Conservation (phyloP, 129 eudicot species). For the Lactuca saligna region DNA sequence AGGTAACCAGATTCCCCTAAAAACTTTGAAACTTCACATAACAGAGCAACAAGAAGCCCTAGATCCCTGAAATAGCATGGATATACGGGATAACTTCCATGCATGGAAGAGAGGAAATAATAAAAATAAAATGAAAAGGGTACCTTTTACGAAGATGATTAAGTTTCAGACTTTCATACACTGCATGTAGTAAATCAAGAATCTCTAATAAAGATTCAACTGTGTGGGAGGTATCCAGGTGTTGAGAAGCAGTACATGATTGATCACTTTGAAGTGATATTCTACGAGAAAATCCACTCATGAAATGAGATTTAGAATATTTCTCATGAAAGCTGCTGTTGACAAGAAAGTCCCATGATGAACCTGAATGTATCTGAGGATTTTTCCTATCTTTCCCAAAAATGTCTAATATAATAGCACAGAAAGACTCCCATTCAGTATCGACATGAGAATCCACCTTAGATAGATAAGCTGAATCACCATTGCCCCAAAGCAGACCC, state of each 20-base stretch:
- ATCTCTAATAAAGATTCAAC: slow-evolving; percentile 55
- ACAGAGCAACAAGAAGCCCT: slow-evolving; percentile 63
- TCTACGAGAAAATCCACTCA: slow-evolving; percentile 42
- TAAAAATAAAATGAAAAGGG: not conserved
- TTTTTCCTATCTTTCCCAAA: slow-evolving; percentile 38
- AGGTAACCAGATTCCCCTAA: slow-evolving; percentile 65
- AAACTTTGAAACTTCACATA: slow-evolving; percentile 63
- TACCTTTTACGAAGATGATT: slow-evolving; percentile 86
- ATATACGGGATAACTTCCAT: not conserved
- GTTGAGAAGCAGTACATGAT: slow-evolving; percentile 34
- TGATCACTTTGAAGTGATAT: slow-evolving; percentile 33
- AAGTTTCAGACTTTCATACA: slow-evolving; percentile 87
- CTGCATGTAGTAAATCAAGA: slow-evolving; percentile 83
- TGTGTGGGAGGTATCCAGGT: slow-evolving; percentile 40
- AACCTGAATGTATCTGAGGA: slow-evolving; percentile 31
- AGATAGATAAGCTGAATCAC: slow-evolving; percentile 51
- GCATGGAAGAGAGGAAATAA: not conserved
- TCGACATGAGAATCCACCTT: slow-evolving; percentile 53
- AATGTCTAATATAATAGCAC: slow-evolving; percentile 49
- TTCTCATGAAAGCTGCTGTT: slow-evolving; percentile 70
- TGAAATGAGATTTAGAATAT: slow-evolving; percentile 43
- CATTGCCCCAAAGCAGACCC: slow-evolving; percentile 73
- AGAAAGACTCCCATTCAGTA: slow-evolving; percentile 86
- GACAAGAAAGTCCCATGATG: slow-evolving; percentile 89
- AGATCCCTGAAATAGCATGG: slow-evolving; percentile 61